Conservation (phyloP, 1,284 basidiomycete genomes). For the Thelephora terrestris region DNA sequence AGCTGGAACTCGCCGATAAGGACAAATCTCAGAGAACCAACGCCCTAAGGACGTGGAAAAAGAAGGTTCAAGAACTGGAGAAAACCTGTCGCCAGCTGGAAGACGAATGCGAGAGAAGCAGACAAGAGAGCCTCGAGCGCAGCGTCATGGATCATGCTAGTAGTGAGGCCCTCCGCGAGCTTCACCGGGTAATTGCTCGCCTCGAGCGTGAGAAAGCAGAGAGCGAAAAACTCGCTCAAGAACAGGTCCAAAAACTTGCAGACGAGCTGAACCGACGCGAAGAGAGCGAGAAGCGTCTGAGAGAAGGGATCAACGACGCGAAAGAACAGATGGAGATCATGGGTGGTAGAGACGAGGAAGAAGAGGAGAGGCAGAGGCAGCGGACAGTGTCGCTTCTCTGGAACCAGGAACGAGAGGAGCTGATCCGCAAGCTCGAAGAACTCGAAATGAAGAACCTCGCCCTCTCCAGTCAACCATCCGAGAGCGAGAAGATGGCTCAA, state of each 20-base stretch:
- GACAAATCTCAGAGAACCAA: conserved; percentile 48
- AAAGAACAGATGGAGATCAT: conserved; percentile 50
- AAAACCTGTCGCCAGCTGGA: conserved; percentile 50
- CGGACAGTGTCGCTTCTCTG: neutral
- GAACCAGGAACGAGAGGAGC: neutral
- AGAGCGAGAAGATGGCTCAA: conserved; percentile 7
- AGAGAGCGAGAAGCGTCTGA: conserved; percentile 39
- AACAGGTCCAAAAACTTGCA: conserved; percentile 34
- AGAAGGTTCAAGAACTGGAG: conserved; percentile 63
- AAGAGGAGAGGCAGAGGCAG: neutral
- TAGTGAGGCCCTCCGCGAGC: conserved; percentile 51
- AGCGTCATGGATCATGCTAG: conserved; percentile 74
- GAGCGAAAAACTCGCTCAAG: conserved; percentile 32
- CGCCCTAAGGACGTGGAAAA: conserved; percentile 52
- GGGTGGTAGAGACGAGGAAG: conserved; percentile 13
- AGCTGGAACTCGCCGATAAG: conserved; percentile 42
- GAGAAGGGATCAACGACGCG: conserved; percentile 39
- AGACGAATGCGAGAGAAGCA: conserved; percentile 57
- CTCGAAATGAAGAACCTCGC: neutral
- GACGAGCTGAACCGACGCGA: conserved; percentile 41
- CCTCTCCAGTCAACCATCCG: neutral
- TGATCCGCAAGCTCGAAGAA: neutral
- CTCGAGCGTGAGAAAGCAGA: conserved; percentile 52
- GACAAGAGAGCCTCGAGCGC: conserved; percentile 58
- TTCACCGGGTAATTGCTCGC: conserved; percentile 52